Conservation (phyloP, 805 yeast genomes). For the Ogataea polymorpha region DNA sequence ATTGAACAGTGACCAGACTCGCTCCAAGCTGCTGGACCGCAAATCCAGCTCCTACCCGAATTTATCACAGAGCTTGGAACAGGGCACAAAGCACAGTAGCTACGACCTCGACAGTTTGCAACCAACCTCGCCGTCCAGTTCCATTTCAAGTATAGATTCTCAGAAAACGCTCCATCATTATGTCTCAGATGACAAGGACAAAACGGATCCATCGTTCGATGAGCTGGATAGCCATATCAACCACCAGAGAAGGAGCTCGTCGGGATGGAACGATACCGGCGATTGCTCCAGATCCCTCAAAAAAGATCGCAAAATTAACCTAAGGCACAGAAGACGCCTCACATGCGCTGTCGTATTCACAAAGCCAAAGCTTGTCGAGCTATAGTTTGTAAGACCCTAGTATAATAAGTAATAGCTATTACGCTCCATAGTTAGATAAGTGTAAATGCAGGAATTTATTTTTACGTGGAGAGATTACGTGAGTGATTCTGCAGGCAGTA, state of each 20-base stretch:
- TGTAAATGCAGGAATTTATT: too few species aligned
- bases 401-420: not conserved
- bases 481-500: too few species aligned
- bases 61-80: not conserved
- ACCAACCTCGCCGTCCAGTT: not conserved
- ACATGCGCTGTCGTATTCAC: constrained; percentile 36
- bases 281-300: not conserved
- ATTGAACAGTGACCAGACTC: not conserved
- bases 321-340: constrained; percentile 41
- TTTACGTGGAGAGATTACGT: too few species aligned
- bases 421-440: too few species aligned
- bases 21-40: not conserved
- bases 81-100: not conserved
- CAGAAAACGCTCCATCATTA: not conserved
- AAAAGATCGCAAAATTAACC: not conserved
- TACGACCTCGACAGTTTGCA: not conserved
- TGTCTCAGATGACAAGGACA: not conserved
- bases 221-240: constrained; percentile 3
- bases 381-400: constrained; percentile 3
- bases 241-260: constrained; percentile 6
- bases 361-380: constrained; percentile 34
- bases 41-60: constrained; percentile 8
- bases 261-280: constrained; percentile 1
- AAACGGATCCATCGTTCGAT: constrained; percentile 3
- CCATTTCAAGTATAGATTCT: not conserved